Base-by-base conservation (phyloP, 164 flowering plant genomes). In the Annona cherimola region DNA sequence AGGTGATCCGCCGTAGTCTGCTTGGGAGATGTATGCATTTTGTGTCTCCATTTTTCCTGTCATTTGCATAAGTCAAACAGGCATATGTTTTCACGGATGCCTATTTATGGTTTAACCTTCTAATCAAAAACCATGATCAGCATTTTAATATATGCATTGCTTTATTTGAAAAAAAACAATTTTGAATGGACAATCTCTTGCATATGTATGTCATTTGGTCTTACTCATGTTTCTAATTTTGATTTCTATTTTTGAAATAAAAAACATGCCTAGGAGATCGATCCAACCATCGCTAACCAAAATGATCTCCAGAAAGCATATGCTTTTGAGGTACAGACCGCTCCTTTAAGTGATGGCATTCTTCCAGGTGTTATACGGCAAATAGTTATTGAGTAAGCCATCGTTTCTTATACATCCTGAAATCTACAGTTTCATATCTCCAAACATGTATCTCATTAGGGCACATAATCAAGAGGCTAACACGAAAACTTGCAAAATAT, bases 301-400 rank as follows among this genome's bases (percentile, higher is more conserved):
- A 40, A 9, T 66, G 78, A 72, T 74, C 44, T 40, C 42, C 59
- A 60, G n/a, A 70, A 76, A 65, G 9, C 46, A 9, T 42, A 45
- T 43, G 68, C 81, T 68, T 82, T 80, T 76, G 97, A 91, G 84
- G 85, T 93, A 12, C 98, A 89, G 76, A 95, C 99, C n/a, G 94
- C 98, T 75, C 91, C 99, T 63, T 35, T 91, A 9, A 46, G 73
- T 67, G 96, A 88, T 74, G 93, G 97, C 77, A 85, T 93, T 63
- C 97, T 95, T 76, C 94, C 97, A 11, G 99, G 99, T 70, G 82
- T 93, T 60, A 77, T 90, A 43, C 91, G 96, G 41, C 88, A 91
- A 77, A 66, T 93, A 42, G 81, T 95, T 42, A 77, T 86, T 59
- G 97, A 93, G 99, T 95, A 81, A 77, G 90, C 78, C 45, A 42